A percentile compares a stretch with the other conserved stretches of the same genome.
These are phyloP conservation scores for Adenanthera pavonina DNA, from an alignment of 306 rosid genomes.

Conservation along the genomic window DNA sequence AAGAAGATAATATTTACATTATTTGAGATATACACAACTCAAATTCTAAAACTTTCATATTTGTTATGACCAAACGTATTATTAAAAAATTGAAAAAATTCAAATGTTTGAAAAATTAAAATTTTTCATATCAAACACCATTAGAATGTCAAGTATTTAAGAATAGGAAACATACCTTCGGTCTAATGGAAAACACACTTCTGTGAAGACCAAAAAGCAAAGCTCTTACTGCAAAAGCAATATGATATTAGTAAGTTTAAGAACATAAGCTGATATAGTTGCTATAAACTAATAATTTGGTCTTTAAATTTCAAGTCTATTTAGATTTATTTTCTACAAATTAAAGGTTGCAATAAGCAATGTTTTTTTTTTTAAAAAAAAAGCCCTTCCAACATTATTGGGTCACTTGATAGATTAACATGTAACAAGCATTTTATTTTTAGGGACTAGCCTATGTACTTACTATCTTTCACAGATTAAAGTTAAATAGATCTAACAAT, in stretches of 20 bases:
- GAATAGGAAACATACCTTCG: constrained; percentile 54
- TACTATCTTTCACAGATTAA: not conserved
- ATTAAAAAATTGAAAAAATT: not conserved
- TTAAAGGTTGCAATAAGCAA: not conserved
- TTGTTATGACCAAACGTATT: not conserved
- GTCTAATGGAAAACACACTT: constrained; percentile 59
- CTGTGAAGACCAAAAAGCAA: constrained; percentile 64
- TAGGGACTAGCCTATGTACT: not conserved
- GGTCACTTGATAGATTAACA: not conserved
- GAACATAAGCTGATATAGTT: not conserved
- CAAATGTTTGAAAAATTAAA: not conserved
- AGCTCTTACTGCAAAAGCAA: constrained; percentile 68
- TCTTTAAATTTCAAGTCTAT: not conserved
- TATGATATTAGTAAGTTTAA: not conserved
- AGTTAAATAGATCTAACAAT: not conserved
- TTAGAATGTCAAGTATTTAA: not conserved
- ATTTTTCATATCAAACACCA: not conserved
- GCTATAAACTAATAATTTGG: not conserved
- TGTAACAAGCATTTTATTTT: not conserved
- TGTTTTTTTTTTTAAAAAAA: not conserved
- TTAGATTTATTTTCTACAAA: not conserved
- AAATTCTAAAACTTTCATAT: not conserved
- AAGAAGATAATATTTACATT: not conserved
- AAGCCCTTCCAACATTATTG: not conserved
- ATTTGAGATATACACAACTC: not conserved